These are phyloP conservation scores for Quercus glauca DNA, from an alignment of 306 rosid species.

Conservation along the genomic window DNA sequence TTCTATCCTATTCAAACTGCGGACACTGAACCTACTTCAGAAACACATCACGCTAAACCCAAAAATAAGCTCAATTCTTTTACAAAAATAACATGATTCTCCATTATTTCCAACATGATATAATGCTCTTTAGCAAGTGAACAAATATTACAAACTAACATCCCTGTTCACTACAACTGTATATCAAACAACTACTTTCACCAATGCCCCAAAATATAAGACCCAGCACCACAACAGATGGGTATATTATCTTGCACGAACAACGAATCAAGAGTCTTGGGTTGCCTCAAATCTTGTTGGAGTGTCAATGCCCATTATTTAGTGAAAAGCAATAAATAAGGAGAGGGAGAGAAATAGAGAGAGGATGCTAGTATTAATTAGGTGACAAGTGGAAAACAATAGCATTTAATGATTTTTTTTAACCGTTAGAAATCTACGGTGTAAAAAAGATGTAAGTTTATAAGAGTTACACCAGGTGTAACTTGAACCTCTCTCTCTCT, in stretches of 20 bases:
- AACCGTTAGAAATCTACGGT: too few relatives aligned
- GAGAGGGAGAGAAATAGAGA: too few relatives aligned
- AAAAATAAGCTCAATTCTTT: too few relatives aligned
- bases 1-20: too few relatives aligned
- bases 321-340: slow-evolving; percentile 7
- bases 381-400: too few relatives aligned
- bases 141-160: slow-evolving; percentile 25
- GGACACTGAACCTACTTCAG: too few relatives aligned
- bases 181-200: slow-evolving; percentile 19
- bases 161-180: slow-evolving; percentile 13
- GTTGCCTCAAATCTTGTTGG: slow-evolving; percentile 94
- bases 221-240: slow-evolving; percentile 11
- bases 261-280: slow-evolving; percentile 65
- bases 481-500: too few relatives aligned
- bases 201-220: slow-evolving; percentile 6
- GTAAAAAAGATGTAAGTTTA: fast-evolving
- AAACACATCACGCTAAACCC: too few relatives aligned
- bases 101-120: slow-evolving; percentile 26
- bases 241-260: neutral
- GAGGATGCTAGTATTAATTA: too few relatives aligned
- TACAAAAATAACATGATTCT: neutral
- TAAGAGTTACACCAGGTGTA: too few relatives aligned
- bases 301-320: slow-evolving; percentile 97
- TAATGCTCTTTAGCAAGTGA: slow-evolving; percentile 10
- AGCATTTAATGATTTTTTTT: too few relatives aligned